These are phyloP conservation scores for Rhexocercosporidium sp. DNA, from an alignment of 2,329 filamentous ascomycete species.

Conservation along the genomic window DNA sequence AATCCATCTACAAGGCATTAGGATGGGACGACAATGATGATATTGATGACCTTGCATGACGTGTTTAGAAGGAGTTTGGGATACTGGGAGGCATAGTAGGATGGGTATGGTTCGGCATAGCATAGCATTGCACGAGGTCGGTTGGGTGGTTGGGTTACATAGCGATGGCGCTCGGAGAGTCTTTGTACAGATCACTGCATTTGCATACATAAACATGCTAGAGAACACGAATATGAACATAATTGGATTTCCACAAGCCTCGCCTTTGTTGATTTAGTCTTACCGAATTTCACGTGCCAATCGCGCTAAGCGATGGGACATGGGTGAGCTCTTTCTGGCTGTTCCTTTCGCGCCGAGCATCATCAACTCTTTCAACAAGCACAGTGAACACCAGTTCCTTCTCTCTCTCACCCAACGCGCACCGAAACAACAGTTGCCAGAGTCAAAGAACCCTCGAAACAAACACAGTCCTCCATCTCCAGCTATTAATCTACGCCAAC, in stretches of 20 bases:
- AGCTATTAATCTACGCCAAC: background rate
- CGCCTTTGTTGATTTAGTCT: background rate
- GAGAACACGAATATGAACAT: background rate
- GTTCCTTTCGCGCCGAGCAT: background rate
- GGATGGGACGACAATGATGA: constrained; percentile 46
- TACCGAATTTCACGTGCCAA: constrained; percentile 2
- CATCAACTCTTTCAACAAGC: background rate
- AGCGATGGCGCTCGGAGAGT: constrained; percentile 25
- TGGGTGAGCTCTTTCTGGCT: background rate
- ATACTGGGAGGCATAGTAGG: constrained; percentile 6
- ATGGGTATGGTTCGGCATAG: constrained; percentile 21
- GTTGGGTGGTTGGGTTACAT: constrained; percentile 26
- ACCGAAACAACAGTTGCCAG: background rate
- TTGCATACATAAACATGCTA: constrained; percentile 17
- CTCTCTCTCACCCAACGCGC: background rate
- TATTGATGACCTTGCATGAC: constrained; percentile 39
- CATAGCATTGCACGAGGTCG: background rate
- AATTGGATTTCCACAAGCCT: background rate
- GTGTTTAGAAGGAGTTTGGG: constrained; percentile 27
- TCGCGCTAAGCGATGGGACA: background rate
- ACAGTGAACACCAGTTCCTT: background rate
- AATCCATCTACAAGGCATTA: constrained; percentile 44
- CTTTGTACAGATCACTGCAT: constrained; percentile 6
- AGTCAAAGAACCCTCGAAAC: background rate
- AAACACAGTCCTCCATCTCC: background rate